Conservation (phyloP, 1,139 yeast genomes). For the Diutina mesorugosa region DNA sequence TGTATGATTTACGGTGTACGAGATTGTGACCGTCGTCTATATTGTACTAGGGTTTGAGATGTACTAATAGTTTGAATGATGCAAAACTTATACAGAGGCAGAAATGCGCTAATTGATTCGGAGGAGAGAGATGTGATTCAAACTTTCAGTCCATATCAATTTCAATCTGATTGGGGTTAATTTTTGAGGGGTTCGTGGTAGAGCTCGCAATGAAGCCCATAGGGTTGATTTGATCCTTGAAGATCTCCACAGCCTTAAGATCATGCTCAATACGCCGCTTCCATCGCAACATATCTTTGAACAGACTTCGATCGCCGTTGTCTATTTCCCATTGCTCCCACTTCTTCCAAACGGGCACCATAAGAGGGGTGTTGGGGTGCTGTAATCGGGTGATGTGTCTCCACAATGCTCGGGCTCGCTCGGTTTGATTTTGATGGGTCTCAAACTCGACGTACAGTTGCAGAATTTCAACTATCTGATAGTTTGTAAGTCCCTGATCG, state of each 20-base stretch:
- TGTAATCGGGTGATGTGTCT: slow-evolving; percentile 19
- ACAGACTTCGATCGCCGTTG: slow-evolving; percentile 58
- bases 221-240: slow-evolving; percentile 20
- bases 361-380: slow-evolving; percentile 11
- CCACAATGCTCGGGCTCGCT: slow-evolving; percentile 51
- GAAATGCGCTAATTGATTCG: not conserved
- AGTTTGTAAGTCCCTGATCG: slow-evolving; percentile 13
- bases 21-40: not conserved
- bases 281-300: slow-evolving; percentile 59
- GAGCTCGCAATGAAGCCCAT: slow-evolving; percentile 45
- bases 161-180: slow-evolving; percentile 51
- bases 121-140: not conserved
- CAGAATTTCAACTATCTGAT: slow-evolving; percentile 19
- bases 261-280: slow-evolving; percentile 29
- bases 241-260: slow-evolving; percentile 18
- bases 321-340: slow-evolving; percentile 72
- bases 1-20: no score
- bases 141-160: slow-evolving; percentile 31
- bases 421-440: slow-evolving; percentile 28
- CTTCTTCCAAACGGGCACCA: slow-evolving; percentile 33
- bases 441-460: slow-evolving; percentile 37
- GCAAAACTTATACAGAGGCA: not conserved
- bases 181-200: slow-evolving; percentile 6
- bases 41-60: not conserved
- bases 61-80: not conserved